Evolutionary conservation across 2,329 filamentous ascomycete species (phyloP).

Genomic region (Huntiella abstrusa): DNA sequence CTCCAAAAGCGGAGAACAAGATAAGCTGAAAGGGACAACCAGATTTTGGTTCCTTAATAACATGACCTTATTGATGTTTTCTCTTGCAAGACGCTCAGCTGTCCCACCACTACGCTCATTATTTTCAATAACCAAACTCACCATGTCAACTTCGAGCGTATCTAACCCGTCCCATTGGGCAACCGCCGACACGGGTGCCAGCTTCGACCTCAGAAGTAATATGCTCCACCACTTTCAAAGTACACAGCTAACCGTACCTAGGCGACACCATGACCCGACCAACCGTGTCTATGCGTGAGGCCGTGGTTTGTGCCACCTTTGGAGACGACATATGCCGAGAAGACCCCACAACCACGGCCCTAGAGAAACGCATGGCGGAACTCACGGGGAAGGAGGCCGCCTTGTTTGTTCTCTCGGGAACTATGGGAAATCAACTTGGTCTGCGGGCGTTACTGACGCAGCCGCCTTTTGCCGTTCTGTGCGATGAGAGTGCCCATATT

Average conservation of each 20-base stretch:
- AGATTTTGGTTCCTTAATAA: too few species aligned
- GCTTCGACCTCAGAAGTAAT: constrained; percentile 23
- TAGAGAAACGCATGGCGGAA: constrained; percentile 56
- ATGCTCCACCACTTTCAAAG: not conserved
- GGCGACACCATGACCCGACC: constrained; percentile 49
- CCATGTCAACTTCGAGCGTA: too few species aligned
- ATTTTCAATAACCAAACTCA: too few species aligned
- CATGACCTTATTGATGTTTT: too few species aligned
- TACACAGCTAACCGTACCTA: constrained; percentile 13
- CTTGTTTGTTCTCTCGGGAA: constrained; percentile 71
- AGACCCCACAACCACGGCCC: constrained; percentile 56
- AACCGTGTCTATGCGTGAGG: constrained; percentile 61
- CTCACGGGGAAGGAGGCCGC: constrained; percentile 59
- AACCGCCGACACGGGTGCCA: constrained; percentile 4
- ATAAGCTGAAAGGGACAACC: not conserved
- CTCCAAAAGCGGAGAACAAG: not conserved
- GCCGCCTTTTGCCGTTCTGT: constrained; percentile 64
- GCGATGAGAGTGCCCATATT: constrained; percentile 64
- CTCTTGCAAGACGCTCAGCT: too few species aligned
- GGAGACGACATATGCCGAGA: constrained; percentile 72
- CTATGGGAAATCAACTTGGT: constrained; percentile 84
- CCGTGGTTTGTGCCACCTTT: constrained; percentile 55
- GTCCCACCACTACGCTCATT: too few species aligned
- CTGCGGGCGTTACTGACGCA: constrained; percentile 59
- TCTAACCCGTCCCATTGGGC: too few species aligned